Percentiles rank a stretch among this genome's conserved stretches.
These are phyloP conservation scores for Micractinium conductrix DNA, from an alignment of 139 green algal species.

Conservation along the genomic window DNA sequence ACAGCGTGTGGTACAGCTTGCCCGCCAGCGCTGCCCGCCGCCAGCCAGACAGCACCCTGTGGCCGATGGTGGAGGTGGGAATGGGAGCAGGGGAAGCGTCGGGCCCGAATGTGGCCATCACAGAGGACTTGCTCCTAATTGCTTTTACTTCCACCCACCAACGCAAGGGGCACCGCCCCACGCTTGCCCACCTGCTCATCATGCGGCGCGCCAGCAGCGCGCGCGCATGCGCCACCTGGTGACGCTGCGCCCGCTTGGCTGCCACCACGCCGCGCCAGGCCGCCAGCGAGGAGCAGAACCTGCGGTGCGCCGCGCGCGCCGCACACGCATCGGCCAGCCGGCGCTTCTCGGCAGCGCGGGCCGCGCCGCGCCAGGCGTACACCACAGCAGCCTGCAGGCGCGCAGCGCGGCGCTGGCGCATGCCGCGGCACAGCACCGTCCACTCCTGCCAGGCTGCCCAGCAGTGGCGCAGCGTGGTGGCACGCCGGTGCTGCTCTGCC, in stretches of 20 bases:
- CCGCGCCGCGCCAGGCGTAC: not conserved
- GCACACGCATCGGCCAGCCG: not conserved
- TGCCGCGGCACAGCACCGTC: not conserved
- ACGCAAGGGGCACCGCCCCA: too few relatives aligned
- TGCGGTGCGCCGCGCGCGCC: not conserved
- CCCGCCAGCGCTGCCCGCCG: slow-evolving; percentile 4
- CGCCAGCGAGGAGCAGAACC: not conserved
- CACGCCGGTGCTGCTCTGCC: slow-evolving; percentile 15
- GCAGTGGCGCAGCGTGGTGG: not conserved
- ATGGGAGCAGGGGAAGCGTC: too few relatives aligned
- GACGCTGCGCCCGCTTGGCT: not conserved
- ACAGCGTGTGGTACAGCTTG: slow-evolving; percentile 18
- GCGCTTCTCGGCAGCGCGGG: slow-evolving; percentile 4
- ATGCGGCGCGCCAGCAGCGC: not conserved
- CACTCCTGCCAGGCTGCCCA: slow-evolving; percentile 18
- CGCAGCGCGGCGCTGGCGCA: not conserved
- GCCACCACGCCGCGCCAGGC: not conserved
- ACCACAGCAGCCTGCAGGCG: not conserved
- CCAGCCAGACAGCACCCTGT: not conserved
- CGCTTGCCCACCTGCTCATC: too few relatives aligned
- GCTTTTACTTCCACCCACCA: too few relatives aligned
- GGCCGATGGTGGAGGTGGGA: too few relatives aligned
- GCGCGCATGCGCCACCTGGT: not conserved
- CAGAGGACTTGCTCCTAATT: too few relatives aligned
- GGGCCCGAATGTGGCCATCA: too few relatives aligned